Evolutionary conservation across 2,329 filamentous ascomycete genomes (phyloP).

Genomic region (Fusarium protoensiforme): DNA sequence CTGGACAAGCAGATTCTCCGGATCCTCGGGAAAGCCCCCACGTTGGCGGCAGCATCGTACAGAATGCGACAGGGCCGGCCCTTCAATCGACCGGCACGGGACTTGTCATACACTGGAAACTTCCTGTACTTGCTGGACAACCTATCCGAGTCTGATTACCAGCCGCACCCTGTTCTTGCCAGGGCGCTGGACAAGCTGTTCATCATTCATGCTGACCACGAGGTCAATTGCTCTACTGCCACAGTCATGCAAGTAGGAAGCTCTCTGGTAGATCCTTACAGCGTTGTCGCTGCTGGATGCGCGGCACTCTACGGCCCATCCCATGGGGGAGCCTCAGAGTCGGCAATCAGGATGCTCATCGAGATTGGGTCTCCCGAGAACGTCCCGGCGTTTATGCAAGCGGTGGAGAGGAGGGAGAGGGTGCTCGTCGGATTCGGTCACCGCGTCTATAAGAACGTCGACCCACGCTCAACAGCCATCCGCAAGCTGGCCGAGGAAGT

Average conservation of each 20-base stretch:
- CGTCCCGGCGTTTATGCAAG: slow-evolving; percentile 60
- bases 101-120: slow-evolving; percentile 65
- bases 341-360: slow-evolving; percentile 65
- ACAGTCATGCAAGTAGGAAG: slow-evolving; percentile 67
- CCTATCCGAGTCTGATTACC: slow-evolving; percentile 58
- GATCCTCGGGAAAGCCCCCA: slow-evolving; percentile 63
- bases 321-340: slow-evolving; percentile 69
- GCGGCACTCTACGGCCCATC: slow-evolving; percentile 66
- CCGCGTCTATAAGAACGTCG: slow-evolving; percentile 64
- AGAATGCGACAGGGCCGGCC: slow-evolving; percentile 63
- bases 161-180: slow-evolving; percentile 61
- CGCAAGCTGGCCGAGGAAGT: slow-evolving; percentile 60
- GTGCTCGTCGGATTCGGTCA: slow-evolving; percentile 68
- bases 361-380: slow-evolving; percentile 62
- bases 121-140: slow-evolving; percentile 65
- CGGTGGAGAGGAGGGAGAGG: slow-evolving; percentile 61
- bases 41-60: slow-evolving; percentile 62
- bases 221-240: slow-evolving; percentile 68
- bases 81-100: slow-evolving; percentile 60
- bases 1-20: slow-evolving; percentile 65
- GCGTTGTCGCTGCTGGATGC: slow-evolving; percentile 62
- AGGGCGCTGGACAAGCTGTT: slow-evolving; percentile 64
- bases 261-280: slow-evolving; percentile 66
- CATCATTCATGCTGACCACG: slow-evolving; percentile 68
- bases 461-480: slow-evolving; percentile 63